A percentile compares a stretch with the other conserved stretches of the same genome.
phyloP scores from a whole-genome alignment of 73 alveolate genomes.

The Tetrahymena malaccensis region DNA sequence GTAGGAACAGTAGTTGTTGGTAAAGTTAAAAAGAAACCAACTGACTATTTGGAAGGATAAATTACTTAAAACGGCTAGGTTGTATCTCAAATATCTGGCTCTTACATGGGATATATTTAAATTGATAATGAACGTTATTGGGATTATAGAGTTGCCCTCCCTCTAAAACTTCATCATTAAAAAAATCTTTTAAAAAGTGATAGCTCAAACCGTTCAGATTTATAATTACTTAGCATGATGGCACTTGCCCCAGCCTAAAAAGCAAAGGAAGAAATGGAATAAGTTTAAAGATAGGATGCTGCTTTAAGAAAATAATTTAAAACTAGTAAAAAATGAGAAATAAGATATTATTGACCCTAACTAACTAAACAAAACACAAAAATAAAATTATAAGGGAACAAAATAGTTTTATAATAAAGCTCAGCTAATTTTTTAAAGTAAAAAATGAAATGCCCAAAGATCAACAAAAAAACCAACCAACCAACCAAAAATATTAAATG shows the following conservation, averaged over 20 bases:
- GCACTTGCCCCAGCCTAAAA: conserved; percentile 18
- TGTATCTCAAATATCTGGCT: conserved; percentile 73
- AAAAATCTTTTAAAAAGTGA: conserved; percentile 12
- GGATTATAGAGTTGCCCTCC: conserved; percentile 72
- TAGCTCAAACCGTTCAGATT: conserved; percentile 27
- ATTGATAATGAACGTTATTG: conserved; percentile 89
- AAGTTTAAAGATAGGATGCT: conserved; percentile 28
- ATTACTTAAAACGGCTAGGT: conserved; percentile 58
- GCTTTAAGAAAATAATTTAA: conserved; percentile 15
- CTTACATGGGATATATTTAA: conserved; percentile 87
- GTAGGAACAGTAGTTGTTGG: conserved; percentile 55
- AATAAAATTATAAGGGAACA: background rate
- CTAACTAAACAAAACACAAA: background rate
- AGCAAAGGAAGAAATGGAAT: conserved; percentile 31
- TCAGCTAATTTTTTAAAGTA: background rate
- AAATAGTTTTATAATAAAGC: background rate
- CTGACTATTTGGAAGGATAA: conserved; percentile 80
- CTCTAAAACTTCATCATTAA: conserved; percentile 10
- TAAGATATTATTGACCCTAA: background rate
- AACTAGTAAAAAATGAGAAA: background rate
- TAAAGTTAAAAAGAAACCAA: conserved; percentile 32
- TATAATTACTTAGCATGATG: background rate
- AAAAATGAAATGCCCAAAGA: too few relatives aligned
- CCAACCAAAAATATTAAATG: too few relatives aligned
- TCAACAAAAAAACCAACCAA: background rate